Evolutionary conservation across 1,284 basidiomycete species (phyloP).

Genomic region (Neolentinus lepideus): DNA sequence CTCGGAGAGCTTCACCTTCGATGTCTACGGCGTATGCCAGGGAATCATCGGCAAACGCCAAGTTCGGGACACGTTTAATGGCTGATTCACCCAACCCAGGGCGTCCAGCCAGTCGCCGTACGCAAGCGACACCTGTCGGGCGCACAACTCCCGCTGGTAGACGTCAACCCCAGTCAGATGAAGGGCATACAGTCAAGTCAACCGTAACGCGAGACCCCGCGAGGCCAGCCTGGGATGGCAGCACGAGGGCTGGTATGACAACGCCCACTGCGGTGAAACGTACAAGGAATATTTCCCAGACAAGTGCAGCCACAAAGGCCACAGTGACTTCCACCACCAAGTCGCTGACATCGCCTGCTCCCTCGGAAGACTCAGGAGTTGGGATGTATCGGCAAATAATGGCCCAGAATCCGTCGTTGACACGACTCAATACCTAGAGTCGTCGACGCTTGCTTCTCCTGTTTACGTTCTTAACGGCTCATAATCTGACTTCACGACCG

Average conservation of each 20-base stretch:
- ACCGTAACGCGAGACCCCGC: conserved; percentile 43
- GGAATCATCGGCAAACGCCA: conserved; percentile 79
- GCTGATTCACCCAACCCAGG: conserved; percentile 35
- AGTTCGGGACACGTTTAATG: conserved; percentile 72
- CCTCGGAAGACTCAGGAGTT: conserved; percentile 80
- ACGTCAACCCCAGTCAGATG: conserved; percentile 45
- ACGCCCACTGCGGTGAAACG: conserved; percentile 43
- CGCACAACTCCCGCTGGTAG: conserved; percentile 38
- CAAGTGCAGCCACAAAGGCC: conserved; percentile 35
- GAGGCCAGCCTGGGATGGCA: conserved; percentile 59
- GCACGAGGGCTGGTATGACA: conserved; percentile 34
- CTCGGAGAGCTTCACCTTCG: conserved; percentile 39
- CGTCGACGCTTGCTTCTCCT: background rate
- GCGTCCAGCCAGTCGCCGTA: conserved; percentile 60
- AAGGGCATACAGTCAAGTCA: conserved; percentile 53
- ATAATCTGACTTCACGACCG: background rate
- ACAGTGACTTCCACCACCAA: conserved; percentile 30
- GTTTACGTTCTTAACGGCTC: background rate
- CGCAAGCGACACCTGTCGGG: conserved; percentile 24
- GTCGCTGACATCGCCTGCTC: conserved; percentile 60
- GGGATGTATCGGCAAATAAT: conserved; percentile 75
- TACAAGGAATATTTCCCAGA: conserved; percentile 64
- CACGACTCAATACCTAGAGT: conserved; percentile 27
- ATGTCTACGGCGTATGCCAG: conserved; percentile 54
- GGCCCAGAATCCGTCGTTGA: conserved; percentile 62